Base-by-base conservation (phyloP, 2,329 filamentous ascomycete species). In the Magnaporthiopsis poae region DNA sequence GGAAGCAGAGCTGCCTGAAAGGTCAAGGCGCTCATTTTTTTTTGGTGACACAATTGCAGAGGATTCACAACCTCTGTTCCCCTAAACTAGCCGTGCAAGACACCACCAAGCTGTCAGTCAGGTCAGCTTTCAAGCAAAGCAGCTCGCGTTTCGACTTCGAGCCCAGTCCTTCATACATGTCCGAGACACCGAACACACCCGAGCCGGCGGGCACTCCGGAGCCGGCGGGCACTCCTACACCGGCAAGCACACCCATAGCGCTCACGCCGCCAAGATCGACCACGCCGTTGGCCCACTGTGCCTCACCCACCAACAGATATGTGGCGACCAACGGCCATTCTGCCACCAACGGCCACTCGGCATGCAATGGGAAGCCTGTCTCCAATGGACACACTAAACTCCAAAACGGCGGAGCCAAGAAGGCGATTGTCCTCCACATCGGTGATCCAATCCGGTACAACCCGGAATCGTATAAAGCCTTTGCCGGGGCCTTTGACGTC, bases 401-500 rank as follows among this genome's bases (percentile, higher is more conserved):
- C 13, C 61, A 15, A 36, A 29, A 63, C 35, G 61, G 61, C 33
- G 12, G 35, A 4, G n/a, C 29, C 35, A 63, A 63, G n/a, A 67
- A 65, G 33, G 74, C 75, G 8, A 69, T 70, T 18, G 61, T 77
- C 12, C 73, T 77, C 59, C 75, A 76, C 31, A 70, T 77, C 0
- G 75, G 75, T 65, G 75, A 76, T 63, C 69, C 71, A 0, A 69
- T 76, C 33, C 69, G 74, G 56, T 74, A 72, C 69, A 76, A 76
- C 56, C 71, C 67, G 1, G 72, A 73, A 3, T 9, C 76, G 7
- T 75, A 75, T 63, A 67, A 71, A 35, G 29, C 73, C 33, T 74
- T 80, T 18, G 69, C 73, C 4, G 62, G 69, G 5, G 67, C 63
- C 1, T 75, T 75, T 68, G 73, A 67, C 25, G 68, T 80, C 35